A percentile compares a stretch with the other conserved stretches of the same genome.
Conservation (phyloP, 2,329 filamentous ascomycete species). For the Fusarium sublunatum region DNA sequence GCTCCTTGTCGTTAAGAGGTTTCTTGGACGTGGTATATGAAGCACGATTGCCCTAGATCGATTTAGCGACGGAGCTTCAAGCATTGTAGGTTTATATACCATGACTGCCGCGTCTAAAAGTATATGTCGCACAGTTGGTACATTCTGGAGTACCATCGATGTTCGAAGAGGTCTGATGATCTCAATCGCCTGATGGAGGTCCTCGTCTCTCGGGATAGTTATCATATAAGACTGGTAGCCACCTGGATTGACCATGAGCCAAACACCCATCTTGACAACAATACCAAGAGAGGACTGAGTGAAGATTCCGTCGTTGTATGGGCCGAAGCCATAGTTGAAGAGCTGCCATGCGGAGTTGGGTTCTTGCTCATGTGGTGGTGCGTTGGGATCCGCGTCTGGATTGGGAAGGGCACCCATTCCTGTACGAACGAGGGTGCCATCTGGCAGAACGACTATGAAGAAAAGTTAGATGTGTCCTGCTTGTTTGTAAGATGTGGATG, state of each 20-base stretch:
- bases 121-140: conserved; percentile 34
- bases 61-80: no score
- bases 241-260: conserved; percentile 34
- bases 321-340: conserved; percentile 35
- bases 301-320: conserved; percentile 34
- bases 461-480: no score
- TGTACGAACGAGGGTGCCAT: conserved; percentile 25
- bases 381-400: conserved; percentile 25
- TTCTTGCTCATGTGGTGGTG: conserved; percentile 27
- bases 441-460: conserved; percentile 19
- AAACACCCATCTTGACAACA: conserved; percentile 37
- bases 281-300: conserved; percentile 33
- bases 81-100: conserved; percentile 8
- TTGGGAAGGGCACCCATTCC: conserved; percentile 39
- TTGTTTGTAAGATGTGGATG: background rate
- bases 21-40: conserved; percentile 22
- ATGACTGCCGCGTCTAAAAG: conserved; percentile 38
- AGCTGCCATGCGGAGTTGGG: conserved; percentile 34
- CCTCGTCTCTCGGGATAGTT: conserved; percentile 35
- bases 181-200: conserved; percentile 37
- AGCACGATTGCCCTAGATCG: conserved; percentile 6
- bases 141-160: conserved; percentile 40
- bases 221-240: conserved; percentile 37
- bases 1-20: conserved; percentile 20
- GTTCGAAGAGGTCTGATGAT: conserved; percentile 36